Conservation (phyloP, 1,284 basidiomycete genomes). For the Mycosarcoma maydis region DNA sequence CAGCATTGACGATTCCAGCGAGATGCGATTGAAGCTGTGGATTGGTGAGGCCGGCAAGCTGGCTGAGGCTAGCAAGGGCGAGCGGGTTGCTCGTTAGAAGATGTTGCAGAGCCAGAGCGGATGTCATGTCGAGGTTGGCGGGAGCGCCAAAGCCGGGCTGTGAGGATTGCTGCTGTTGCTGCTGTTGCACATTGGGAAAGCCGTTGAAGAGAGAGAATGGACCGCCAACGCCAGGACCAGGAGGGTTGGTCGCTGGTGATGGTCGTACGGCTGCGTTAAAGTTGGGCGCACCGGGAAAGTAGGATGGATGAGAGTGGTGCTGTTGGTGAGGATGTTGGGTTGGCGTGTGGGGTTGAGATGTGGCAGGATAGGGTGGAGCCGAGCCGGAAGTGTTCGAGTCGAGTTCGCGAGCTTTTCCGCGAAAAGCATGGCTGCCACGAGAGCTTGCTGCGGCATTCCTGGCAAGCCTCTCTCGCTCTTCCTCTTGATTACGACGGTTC, state of each 20-base stretch:
- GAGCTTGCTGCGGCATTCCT: constrained; percentile 51
- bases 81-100: constrained; percentile 60
- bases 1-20: constrained; percentile 35
- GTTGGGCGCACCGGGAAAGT: constrained; percentile 35
- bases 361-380: constrained; percentile 19
- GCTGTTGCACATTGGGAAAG: constrained; percentile 30
- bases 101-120: constrained; percentile 64
- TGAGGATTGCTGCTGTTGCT: constrained; percentile 16
- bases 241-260: constrained; percentile 22
- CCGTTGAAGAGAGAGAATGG: constrained; percentile 31
- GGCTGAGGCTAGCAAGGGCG: constrained; percentile 49
- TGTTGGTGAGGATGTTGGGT: constrained; percentile 24
- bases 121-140: constrained; percentile 57
- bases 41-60: constrained; percentile 46
- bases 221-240: constrained; percentile 21
- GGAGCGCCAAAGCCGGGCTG: constrained; percentile 23
- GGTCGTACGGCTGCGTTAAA: constrained; percentile 25
- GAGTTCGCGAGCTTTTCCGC: constrained; percentile 44
- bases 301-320: constrained; percentile 13
- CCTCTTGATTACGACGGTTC: constrained; percentile 51
- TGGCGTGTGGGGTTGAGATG: constrained; percentile 26
- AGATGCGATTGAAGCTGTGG: constrained; percentile 49
- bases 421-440: constrained; percentile 34
- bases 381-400: constrained; percentile 20
- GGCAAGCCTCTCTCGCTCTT: constrained; percentile 45